These are phyloP conservation scores for Penicillium sp. DNA, from an alignment of 2,329 filamentous ascomycete species.

Conservation along the genomic window DNA sequence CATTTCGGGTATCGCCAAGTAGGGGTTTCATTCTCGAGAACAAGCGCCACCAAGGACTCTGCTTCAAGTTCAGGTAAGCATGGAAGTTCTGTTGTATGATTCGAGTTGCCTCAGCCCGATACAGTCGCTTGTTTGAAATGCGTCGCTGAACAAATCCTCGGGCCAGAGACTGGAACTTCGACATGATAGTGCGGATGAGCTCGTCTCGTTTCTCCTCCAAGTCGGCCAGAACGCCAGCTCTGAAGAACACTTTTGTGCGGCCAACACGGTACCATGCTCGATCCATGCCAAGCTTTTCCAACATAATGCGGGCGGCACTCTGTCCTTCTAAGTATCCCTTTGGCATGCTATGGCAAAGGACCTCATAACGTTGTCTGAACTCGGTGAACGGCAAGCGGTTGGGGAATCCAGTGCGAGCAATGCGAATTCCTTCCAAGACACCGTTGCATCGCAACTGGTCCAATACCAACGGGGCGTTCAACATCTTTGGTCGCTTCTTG, in stretches of 20 bases:
- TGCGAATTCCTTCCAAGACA: conserved; percentile 97
- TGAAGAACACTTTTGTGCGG: conserved; percentile 96
- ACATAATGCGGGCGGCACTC: conserved; percentile 75
- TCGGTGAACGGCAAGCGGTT: conserved; percentile 89
- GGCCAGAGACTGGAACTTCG: conserved; percentile 85
- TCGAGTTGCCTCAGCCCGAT: conserved; percentile 86
- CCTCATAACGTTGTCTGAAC: conserved; percentile 93
- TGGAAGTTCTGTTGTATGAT: conserved; percentile 95
- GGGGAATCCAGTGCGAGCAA: conserved; percentile 93
- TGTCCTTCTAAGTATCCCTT: conserved; percentile 91
- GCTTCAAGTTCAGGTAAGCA: conserved; percentile 81
- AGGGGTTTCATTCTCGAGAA: conserved; percentile 94
- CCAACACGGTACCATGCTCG: conserved; percentile 85
- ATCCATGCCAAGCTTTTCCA: conserved; percentile 84
- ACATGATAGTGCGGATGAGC: conserved; percentile 90
- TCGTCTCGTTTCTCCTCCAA: conserved; percentile 93
- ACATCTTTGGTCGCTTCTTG: conserved; percentile 92
- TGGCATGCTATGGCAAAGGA: conserved; percentile 82
- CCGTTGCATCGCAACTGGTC: conserved; percentile 98
- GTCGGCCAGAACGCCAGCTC: conserved; percentile 91
- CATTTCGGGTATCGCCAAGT: conserved; percentile 84
- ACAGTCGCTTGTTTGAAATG: conserved; percentile 86
- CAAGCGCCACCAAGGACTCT: conserved; percentile 96
- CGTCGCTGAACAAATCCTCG: conserved; percentile 85
- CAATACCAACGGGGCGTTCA: conserved; percentile 85